phyloP scores from a whole-genome alignment of 2,329 filamentous ascomycete genomes.

The Didymellaceae sp. region DNA sequence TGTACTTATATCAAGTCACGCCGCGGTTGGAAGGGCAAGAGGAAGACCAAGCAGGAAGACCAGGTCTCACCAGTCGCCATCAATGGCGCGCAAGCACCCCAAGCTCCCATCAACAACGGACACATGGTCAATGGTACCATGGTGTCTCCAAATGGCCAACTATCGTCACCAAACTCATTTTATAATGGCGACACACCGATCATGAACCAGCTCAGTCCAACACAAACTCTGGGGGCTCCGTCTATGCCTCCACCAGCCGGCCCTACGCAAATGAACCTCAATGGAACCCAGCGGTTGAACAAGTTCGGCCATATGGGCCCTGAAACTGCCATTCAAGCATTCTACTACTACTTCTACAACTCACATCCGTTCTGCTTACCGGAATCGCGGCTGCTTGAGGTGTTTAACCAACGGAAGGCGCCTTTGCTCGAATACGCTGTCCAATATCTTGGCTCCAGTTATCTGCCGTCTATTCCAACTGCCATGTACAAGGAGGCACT shows the following conservation, averaged over 20 bases:
- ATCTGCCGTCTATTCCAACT: slow-evolving; percentile 54
- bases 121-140: slow-evolving; percentile 20
- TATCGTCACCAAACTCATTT: slow-evolving; percentile 42
- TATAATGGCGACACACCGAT: slow-evolving; percentile 35
- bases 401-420: slow-evolving; percentile 49
- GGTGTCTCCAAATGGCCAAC: slow-evolving; percentile 25
- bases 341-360: slow-evolving; percentile 59
- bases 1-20: slow-evolving; percentile 61
- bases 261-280: slow-evolving; percentile 38
- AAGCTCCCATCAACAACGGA: slow-evolving; percentile 26
- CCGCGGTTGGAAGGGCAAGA: slow-evolving; percentile 57
- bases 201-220: slow-evolving; percentile 34
- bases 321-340: slow-evolving; percentile 40
- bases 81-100: slow-evolving; percentile 29
- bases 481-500: slow-evolving; percentile 53
- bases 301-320: slow-evolving; percentile 38
- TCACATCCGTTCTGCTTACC: slow-evolving; percentile 65
- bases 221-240: slow-evolving; percentile 28
- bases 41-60: slow-evolving; percentile 46
- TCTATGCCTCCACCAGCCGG: slow-evolving; percentile 28
- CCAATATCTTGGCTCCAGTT: slow-evolving; percentile 64
- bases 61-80: slow-evolving; percentile 28
- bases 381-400: slow-evolving; percentile 47
- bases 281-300: slow-evolving; percentile 40
- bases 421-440: slow-evolving; percentile 61